Conservation (phyloP, 176 grass and related monocot species). For the Triticum aestivum region IWGSC_CS_RefSeq_v2.1 NC_057802.1:464846582-464847081, state of each 20-base stretch:
- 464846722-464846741: conserved; percentile 72
- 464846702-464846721: conserved; percentile 70
- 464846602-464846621: conserved; percentile 56
- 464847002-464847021: conserved; percentile 65
- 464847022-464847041: conserved; percentile 57
- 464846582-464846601: conserved; percentile 80
- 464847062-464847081: conserved; percentile 67
- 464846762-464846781: conserved; percentile 67
- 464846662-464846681: conserved; percentile 47
- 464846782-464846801: conserved; percentile 63
- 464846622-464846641: conserved; percentile 66
- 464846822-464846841: conserved; percentile 78
- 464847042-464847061: conserved; percentile 66
- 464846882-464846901: conserved; percentile 60
- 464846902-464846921: conserved; percentile 60
- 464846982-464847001: conserved; percentile 59
- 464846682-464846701: conserved; percentile 78
- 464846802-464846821: conserved; percentile 59
- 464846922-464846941: conserved; percentile 67
- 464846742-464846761: conserved; percentile 46
- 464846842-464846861: conserved; percentile 69
- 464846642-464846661: conserved; percentile 65
- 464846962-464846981: conserved; percentile 64
- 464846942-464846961: conserved; percentile 85
- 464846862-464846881: conserved; percentile 60